Evolutionary conservation across 2,329 filamentous ascomycete genomes (phyloP), one percentile per base, ranked within the genome.

Genomic region (Byssothecium circinans): DNA sequence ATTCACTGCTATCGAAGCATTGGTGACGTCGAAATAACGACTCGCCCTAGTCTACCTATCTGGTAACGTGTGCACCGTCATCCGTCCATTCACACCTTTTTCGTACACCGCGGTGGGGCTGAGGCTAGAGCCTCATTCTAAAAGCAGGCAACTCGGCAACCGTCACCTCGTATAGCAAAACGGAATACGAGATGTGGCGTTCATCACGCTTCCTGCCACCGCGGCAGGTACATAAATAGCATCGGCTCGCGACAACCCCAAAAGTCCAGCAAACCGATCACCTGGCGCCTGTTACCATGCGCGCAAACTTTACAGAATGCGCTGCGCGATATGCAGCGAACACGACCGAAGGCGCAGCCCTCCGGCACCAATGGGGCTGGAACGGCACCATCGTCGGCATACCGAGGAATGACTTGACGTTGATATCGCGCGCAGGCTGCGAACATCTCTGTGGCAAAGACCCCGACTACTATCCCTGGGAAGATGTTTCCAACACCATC

Each of bases 361-460:
- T 59, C 1, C 59, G 55, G 11, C 20, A 20, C 0, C 18, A 22
- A 30, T 67, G 51, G 40, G 50, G 54, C 17, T 68, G 57, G 53
- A 43, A 50, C 14, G 60, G 60, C 0, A 37, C 62, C 1, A 29
- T 62, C 8, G 11, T 52, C 2, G 55, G 54, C 0, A 49, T 64
- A 8, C 18, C 41, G 0, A 27, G 10, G 3, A 60, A 55, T 27
- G 1, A 19, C n/a, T 25, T 20, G 0, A 65, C 63, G 1, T 67
- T 68, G 40, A 68, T 73, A 39, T 65, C 62, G 6, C 49, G 46
- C 12, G 53, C 56, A 43, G 70, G 70, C 7, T 74, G 71, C 39
- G 11, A 58, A n/a, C 42, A 52, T 3, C 23, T 74, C 2, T 74
- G 71, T 42, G 70, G 71, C 4, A 25, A 34, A 7, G 68, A 61